phyloP scores from a whole-genome alignment of 139 green algal genomes.

The Haematococcus lacustris region DNA sequence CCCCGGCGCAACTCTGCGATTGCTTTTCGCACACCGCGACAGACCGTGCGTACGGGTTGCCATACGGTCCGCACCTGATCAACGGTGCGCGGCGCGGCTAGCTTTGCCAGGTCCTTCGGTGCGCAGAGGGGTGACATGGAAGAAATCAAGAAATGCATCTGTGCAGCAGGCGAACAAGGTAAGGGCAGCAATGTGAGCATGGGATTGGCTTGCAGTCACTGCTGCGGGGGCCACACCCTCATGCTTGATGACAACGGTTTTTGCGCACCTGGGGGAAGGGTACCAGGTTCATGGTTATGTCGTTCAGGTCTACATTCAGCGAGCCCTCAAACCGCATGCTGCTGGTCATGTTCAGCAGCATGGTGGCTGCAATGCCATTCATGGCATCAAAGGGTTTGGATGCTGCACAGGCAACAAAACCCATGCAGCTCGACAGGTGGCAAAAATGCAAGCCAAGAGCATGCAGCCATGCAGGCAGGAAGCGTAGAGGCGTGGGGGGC shows the following conservation, averaged over 20 bases:
- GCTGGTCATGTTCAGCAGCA: conserved; percentile 73
- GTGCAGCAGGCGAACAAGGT: conserved; percentile 6
- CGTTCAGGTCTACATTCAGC: conserved; percentile 68
- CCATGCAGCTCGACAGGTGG: too few relatives aligned
- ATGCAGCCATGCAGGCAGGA: too few relatives aligned
- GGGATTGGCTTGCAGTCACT: too few relatives aligned
- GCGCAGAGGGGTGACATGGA: conserved; percentile 47
- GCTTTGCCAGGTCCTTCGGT: conserved; percentile 26
- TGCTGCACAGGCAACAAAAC: conserved; percentile 4
- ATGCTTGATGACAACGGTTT: too few relatives aligned
- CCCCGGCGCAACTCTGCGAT: too few relatives aligned
- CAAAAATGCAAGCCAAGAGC: too few relatives aligned
- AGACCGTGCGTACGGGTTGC: neutral
- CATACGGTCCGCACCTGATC: conserved; percentile 39
- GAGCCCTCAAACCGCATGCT: conserved; percentile 62
- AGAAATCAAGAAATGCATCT: conserved; percentile 75
- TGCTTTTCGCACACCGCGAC: neutral
- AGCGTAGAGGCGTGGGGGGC: too few relatives aligned
- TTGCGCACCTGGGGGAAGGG: conserved; percentile 32
- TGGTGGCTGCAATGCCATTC: conserved; percentile 66
- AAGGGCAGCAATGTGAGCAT: too few relatives aligned
- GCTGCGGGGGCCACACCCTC: too few relatives aligned
- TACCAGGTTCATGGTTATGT: conserved; percentile 83
- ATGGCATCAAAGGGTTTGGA: conserved; percentile 63
- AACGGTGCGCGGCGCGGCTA: conserved; percentile 28